Evolutionary conservation across 805 yeast genomes (phyloP).

Genomic region (Kregervanrija pseudodelftensis): DNA sequence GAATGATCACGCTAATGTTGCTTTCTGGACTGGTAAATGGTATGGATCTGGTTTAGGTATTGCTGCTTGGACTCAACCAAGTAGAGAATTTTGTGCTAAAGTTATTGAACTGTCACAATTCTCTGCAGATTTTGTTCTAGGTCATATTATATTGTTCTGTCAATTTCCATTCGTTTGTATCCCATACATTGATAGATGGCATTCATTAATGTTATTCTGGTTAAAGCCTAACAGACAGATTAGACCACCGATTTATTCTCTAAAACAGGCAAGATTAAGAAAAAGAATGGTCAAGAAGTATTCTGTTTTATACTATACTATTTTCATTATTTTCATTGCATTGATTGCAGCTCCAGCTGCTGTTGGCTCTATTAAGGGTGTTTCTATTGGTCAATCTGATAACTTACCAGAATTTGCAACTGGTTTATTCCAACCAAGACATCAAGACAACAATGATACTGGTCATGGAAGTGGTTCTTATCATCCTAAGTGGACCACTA

Average conservation of each 20-base stretch:
- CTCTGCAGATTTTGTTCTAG: slow-evolving; percentile 92
- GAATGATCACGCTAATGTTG: slow-evolving; percentile 91
- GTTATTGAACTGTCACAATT: slow-evolving; percentile 90
- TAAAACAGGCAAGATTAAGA: slow-evolving; percentile 93
- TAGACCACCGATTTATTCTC: slow-evolving; percentile 94
- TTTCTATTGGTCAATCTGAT: slow-evolving; percentile 32
- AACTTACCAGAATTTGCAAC: slow-evolving; percentile 29
- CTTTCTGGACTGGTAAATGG: slow-evolving; percentile 99
- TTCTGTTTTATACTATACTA: slow-evolving; percentile 67
- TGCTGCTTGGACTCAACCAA: slow-evolving; percentile 92
- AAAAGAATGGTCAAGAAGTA: slow-evolving; percentile 97
- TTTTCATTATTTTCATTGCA: slow-evolving; percentile 64
- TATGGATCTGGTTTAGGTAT: slow-evolving; percentile 89
- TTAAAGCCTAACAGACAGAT: slow-evolving; percentile 94
- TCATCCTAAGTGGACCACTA: slow-evolving; percentile 41
- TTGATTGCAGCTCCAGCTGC: slow-evolving; percentile 93
- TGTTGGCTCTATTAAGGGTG: slow-evolving; percentile 38
- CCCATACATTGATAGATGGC: slow-evolving; percentile 95
- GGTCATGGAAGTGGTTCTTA: slow-evolving; percentile 37
- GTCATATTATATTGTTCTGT: slow-evolving; percentile 79
- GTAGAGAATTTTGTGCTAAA: slow-evolving; percentile 93
- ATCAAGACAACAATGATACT: slow-evolving; percentile 77
- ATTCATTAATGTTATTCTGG: slow-evolving; percentile 98
- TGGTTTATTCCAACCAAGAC: slow-evolving; percentile 89
- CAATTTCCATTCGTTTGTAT: slow-evolving; percentile 82